phyloP scores from a whole-genome alignment of 2,329 filamentous ascomycete genomes.

The Leptographium galeiforme region DNA sequence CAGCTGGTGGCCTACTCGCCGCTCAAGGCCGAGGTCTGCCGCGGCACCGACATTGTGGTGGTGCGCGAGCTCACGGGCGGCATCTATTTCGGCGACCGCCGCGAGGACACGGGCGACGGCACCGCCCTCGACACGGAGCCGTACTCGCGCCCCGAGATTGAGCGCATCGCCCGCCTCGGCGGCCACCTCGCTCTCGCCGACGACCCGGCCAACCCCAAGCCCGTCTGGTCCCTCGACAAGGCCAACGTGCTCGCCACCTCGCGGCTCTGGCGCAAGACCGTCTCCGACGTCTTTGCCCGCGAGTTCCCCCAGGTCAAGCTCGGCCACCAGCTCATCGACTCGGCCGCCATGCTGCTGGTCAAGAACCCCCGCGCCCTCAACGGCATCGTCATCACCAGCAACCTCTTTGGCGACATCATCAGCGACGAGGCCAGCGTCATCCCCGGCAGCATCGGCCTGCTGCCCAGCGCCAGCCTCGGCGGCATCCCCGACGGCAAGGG shows the following conservation, averaged over 20 bases:
- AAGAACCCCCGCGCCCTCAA: constrained; percentile 84
- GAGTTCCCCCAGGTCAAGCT: constrained; percentile 83
- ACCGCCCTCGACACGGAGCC: constrained; percentile 73
- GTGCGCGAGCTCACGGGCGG: constrained; percentile 85
- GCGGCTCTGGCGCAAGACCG: constrained; percentile 77
- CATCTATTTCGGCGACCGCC: constrained; percentile 88
- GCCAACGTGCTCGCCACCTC: constrained; percentile 90
- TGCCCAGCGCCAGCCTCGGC: constrained; percentile 77
- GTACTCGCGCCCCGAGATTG: constrained; percentile 74
- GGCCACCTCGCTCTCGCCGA: constrained; percentile 67
- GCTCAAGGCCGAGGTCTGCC: constrained; percentile 72
- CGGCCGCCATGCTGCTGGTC: constrained; percentile 94
- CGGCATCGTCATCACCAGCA: constrained; percentile 83
- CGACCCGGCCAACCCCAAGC: constrained; percentile 37
- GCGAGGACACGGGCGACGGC: constrained; percentile 63
- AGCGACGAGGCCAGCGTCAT: constrained; percentile 92
- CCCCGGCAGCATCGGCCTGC: constrained; percentile 73
- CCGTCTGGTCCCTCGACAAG: constrained; percentile 85
- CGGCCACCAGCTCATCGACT: constrained; percentile 86
- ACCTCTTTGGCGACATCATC: constrained; percentile 93
- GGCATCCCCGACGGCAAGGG: constrained; percentile 76
- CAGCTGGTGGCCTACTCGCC: constrained; percentile 73
- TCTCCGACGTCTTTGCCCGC: constrained; percentile 69
- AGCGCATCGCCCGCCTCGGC: constrained; percentile 73
- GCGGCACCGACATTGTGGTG: constrained; percentile 82